Conservation (phyloP, 257 asterid genomes). For the Jasminum sambac region DNA sequence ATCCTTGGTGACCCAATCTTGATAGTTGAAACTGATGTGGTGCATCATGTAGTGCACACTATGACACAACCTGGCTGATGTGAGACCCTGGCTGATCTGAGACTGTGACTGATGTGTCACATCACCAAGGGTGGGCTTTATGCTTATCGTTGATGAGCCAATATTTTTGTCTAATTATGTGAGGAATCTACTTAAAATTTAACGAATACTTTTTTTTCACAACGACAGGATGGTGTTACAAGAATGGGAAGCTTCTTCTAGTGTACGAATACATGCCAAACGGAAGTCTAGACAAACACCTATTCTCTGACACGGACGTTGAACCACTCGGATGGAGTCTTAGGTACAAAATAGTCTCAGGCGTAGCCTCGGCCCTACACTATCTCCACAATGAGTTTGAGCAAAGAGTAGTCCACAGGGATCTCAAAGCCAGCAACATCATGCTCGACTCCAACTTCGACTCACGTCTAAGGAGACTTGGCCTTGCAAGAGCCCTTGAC, state of each 20-base stretch:
- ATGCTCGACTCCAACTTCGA: constrained; percentile 84
- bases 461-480: constrained; percentile 84
- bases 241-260: constrained; percentile 69
- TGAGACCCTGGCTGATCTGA: too few relatives aligned
- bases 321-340: constrained; percentile 60
- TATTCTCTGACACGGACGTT: constrained; percentile 47
- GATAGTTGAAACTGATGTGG: background rate
- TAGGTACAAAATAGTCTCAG: constrained; percentile 59
- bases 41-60: too few relatives aligned
- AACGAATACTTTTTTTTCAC: background rate
- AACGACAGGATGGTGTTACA: constrained; percentile 89
- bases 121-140: too few relatives aligned
- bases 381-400: constrained; percentile 90
- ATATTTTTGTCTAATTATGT: background rate
- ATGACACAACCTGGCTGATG: too few relatives aligned
- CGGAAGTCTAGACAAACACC: constrained; percentile 80
- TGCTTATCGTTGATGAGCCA: background rate
- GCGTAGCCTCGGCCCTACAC: constrained; percentile 83
- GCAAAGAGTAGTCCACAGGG: constrained; percentile 78
- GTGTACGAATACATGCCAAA: constrained; percentile 94
- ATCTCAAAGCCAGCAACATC: constrained; percentile 86
- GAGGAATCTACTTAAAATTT: too few relatives aligned
- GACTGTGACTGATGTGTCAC: too few relatives aligned
- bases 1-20: too few relatives aligned
- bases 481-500: constrained; percentile 87